A percentile compares a stretch with the other conserved stretches of the same genome.
These are phyloP conservation scores for Aspergillus phoenicis DNA, from an alignment of 2,329 filamentous ascomycete genomes.

Conservation along the genomic window DNA sequence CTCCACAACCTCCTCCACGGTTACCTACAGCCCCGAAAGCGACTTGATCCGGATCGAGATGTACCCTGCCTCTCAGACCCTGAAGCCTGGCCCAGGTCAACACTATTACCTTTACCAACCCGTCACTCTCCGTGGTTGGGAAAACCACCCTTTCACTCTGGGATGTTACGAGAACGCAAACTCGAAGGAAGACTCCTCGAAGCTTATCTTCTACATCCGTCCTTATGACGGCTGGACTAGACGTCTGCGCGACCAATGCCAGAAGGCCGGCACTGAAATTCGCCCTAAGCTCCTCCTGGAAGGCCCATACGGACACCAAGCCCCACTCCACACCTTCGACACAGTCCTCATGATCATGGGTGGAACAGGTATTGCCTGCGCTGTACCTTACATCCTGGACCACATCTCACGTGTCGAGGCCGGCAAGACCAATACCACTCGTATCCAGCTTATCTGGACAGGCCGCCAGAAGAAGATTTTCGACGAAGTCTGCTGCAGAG, in stretches of 20 bases:
- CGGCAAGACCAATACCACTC: constrained; percentile 7
- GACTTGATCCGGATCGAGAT: constrained; percentile 1
- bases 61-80: background rate
- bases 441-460: constrained; percentile 23
- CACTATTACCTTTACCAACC: constrained; percentile 54
- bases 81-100: constrained; percentile 33
- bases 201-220: constrained; percentile 20
- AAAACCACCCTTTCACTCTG: constrained; percentile 54
- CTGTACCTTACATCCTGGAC: constrained; percentile 30
- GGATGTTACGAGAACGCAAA: constrained; percentile 37
- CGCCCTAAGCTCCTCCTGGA: constrained; percentile 41
- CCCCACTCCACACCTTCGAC: constrained; percentile 46
- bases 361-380: constrained; percentile 42
- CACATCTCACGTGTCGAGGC: constrained; percentile 18
- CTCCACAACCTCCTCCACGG: background rate
- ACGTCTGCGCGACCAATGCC: constrained; percentile 5
- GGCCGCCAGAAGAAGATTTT: constrained; percentile 26
- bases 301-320: constrained; percentile 50
- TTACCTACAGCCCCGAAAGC: background rate
- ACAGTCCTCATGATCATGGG: constrained; percentile 52
- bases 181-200: constrained; percentile 27
- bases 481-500: constrained; percentile 11
- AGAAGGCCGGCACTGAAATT: constrained; percentile 48
- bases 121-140: constrained; percentile 43
- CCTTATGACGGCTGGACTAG: constrained; percentile 37